Evolutionary conservation across 306 rosid genomes (phyloP).

Genomic region (Luffa acutangula): DNA sequence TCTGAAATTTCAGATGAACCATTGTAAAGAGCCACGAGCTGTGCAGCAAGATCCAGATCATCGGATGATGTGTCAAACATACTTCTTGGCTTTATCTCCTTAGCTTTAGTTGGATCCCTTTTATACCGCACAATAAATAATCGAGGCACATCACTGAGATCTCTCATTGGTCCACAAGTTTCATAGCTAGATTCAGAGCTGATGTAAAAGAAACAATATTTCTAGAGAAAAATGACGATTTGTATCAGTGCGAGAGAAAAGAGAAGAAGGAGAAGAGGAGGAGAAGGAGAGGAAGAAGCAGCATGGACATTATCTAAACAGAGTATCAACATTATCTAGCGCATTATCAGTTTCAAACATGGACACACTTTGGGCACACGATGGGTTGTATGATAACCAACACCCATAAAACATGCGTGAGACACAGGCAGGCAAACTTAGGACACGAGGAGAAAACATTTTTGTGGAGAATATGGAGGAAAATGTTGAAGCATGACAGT

Average conservation of each 20-base stretch:
- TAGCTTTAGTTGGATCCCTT: constrained; percentile 44
- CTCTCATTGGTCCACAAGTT: constrained; percentile 72
- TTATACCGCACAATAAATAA: constrained; percentile 65
- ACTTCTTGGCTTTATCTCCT: constrained; percentile 31
- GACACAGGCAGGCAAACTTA: not conserved
- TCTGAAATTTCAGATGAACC: constrained; percentile 54
- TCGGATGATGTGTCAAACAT: constrained; percentile 29
- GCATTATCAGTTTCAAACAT: not conserved
- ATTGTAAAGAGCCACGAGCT: constrained; percentile 80
- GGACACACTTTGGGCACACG: not conserved
- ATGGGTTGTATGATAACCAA: not conserved
- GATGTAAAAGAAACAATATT: constrained; percentile 72
- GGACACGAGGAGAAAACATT: not conserved
- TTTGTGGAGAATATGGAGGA: not conserved
- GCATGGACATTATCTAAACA: not conserved
- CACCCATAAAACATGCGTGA: not conserved
- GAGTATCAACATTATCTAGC: not conserved
- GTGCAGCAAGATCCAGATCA: constrained; percentile 68
- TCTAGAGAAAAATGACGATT: constrained; percentile 29
- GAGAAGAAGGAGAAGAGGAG: not conserved
- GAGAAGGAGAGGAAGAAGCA: not conserved
- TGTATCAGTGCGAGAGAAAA: not conserved
- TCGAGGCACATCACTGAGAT: constrained; percentile 47
- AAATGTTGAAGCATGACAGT: not conserved
- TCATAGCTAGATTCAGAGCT: constrained; percentile 50